Conservation (phyloP, 768 basidiomycete species). For the Holtermannia corniformis region DNA sequence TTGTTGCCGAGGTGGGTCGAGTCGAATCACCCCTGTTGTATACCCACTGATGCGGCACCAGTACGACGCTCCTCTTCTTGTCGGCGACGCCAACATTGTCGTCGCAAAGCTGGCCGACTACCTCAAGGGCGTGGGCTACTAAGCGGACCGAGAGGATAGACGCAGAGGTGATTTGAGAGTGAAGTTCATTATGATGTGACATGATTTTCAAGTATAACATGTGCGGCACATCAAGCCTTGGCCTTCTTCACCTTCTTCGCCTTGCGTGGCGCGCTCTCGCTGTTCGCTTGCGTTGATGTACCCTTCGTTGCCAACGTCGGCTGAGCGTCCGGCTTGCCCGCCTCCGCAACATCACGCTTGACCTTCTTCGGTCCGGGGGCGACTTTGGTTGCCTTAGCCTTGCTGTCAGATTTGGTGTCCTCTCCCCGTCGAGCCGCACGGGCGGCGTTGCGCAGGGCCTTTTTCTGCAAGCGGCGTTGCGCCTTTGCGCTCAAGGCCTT, state of each 20-base stretch:
- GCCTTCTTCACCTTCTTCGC: neutral
- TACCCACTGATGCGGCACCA: constrained; percentile 5
- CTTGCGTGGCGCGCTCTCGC: neutral
- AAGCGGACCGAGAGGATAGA: neutral
- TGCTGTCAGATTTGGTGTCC: too few relatives aligned
- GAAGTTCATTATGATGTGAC: neutral
- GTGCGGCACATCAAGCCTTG: neutral
- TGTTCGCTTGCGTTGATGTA: neutral
- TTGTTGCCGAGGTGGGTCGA: constrained; percentile 54
- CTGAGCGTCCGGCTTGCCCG: constrained; percentile 1
- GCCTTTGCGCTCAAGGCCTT: neutral
- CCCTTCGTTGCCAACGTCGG: constrained; percentile 2
- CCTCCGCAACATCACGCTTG: constrained; percentile 14
- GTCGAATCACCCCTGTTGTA: neutral
- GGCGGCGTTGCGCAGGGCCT: constrained; percentile 4
- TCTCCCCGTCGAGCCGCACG: neutral
- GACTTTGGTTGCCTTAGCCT: too few relatives aligned
- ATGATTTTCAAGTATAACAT: neutral
- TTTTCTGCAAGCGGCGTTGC: constrained; percentile 7
- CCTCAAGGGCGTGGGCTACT: constrained; percentile 47
- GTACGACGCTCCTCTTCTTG: constrained; percentile 59
- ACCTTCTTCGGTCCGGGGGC: too few relatives aligned
- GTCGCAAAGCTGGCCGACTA: constrained; percentile 70
- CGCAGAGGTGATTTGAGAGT: neutral
- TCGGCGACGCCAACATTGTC: constrained; percentile 55